Conservation (phyloP, 345 rosid genomes). For the Capsella bursapastoris region DNA sequence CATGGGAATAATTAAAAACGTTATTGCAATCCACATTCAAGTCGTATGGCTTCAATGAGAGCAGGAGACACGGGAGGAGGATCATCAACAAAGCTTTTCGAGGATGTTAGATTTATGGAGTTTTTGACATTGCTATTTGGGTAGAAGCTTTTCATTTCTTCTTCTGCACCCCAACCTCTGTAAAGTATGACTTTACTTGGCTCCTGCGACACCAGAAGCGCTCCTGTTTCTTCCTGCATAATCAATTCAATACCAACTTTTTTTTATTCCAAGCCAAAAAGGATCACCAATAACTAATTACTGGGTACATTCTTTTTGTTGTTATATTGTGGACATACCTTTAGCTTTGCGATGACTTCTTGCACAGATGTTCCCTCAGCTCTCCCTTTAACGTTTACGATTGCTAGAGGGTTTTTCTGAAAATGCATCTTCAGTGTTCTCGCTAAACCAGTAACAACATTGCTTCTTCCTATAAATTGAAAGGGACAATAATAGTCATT, state of each 20-base stretch:
- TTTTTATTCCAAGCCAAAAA: not conserved
- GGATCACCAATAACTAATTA: conserved; percentile 13
- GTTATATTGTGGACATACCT: conserved; percentile 49
- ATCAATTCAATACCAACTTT: conserved; percentile 7
- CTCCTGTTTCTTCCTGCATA: conserved; percentile 84
- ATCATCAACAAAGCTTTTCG: conserved; percentile 28
- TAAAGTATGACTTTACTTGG: conserved; percentile 89
- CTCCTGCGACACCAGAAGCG: conserved; percentile 83
- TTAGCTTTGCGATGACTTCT: conserved; percentile 79
- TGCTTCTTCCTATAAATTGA: conserved; percentile 69
- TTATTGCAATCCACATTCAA: conserved; percentile 70
- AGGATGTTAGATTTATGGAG: conserved; percentile 30
- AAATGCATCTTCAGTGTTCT: conserved; percentile 75
- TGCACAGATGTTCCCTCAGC: conserved; percentile 93
- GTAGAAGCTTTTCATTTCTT: conserved; percentile 46
- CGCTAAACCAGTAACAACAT: conserved; percentile 76
- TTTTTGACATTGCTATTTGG: conserved; percentile 37
- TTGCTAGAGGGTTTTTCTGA: conserved; percentile 77
- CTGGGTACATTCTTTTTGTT: conserved; percentile 2
- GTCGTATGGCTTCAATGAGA: conserved; percentile 76
- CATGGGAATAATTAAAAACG: not conserved
- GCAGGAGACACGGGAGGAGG: conserved; percentile 62
- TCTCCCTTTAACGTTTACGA: conserved; percentile 88
- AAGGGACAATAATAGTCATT: not conserved
- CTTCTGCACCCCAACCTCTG: conserved; percentile 85